Evolutionary conservation across 2,329 filamentous ascomycete genomes (phyloP).

Genomic region (Neofusicoccum laricinum): DNA sequence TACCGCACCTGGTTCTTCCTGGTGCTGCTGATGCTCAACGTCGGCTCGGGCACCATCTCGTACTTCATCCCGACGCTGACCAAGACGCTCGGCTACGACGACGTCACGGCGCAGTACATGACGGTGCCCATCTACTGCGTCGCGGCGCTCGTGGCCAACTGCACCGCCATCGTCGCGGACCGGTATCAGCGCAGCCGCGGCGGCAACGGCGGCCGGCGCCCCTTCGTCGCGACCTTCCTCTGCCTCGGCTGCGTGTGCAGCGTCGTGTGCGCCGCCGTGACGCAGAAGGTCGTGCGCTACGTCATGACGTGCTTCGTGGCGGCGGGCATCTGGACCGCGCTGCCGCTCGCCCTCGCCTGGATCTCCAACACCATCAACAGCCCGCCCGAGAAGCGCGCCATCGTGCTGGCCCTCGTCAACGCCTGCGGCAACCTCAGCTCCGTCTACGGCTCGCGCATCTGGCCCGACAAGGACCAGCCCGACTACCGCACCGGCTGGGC

Average conservation of each 20-base stretch:
- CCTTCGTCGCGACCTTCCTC: slow-evolving; percentile 5
- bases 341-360: slow-evolving; percentile 57
- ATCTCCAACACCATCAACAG: slow-evolving; percentile 58
- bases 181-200: neutral
- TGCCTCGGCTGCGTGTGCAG: neutral
- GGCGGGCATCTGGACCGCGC: slow-evolving; percentile 52
- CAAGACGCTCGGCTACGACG: slow-evolving; percentile 58
- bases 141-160: slow-evolving; percentile 14
- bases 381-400: slow-evolving; percentile 54
- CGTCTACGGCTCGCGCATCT: slow-evolving; percentile 31
- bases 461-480: slow-evolving; percentile 52
- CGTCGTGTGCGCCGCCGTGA: slow-evolving; percentile 35
- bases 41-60: slow-evolving; percentile 17
- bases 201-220: slow-evolving; percentile 2
- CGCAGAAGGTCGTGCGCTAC: slow-evolving; percentile 35
- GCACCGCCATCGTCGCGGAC: slow-evolving; percentile 1
- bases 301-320: slow-evolving; percentile 41
- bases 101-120: slow-evolving; percentile 60
- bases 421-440: slow-evolving; percentile 22
- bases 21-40: slow-evolving; percentile 16
- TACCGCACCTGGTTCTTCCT: slow-evolving; percentile 17
- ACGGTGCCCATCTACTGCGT: slow-evolving; percentile 39
- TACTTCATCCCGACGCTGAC: slow-evolving; percentile 59
- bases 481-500: slow-evolving; percentile 52
- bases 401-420: slow-evolving; percentile 53